Base-by-base conservation (phyloP, 2,329 filamentous ascomycete genomes). In the Stemphylium vesicarium region DNA sequence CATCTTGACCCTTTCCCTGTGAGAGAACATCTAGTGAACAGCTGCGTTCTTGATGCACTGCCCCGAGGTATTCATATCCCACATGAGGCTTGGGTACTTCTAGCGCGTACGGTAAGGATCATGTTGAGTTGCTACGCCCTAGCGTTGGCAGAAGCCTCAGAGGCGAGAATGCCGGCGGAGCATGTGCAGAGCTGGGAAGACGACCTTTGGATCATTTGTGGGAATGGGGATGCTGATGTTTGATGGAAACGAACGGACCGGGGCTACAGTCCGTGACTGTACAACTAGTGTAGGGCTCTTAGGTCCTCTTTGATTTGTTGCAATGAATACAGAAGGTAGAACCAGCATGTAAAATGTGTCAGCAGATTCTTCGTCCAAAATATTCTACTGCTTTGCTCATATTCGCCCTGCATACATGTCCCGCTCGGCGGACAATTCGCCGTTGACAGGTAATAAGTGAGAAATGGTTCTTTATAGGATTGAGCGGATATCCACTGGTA, bases 51-150 rank as follows among this genome's bases (percentile, higher is more conserved):
- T 16, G 40, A 31, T 26, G 52, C 43, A n/a, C 5, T 60, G 11
- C 55, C 52, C 4, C 15, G 16, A 8, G 52, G 33, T 9, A 39
- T 59, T 12, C 15, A 36, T 4, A n/a, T 38, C 26, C 22, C 22
- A 6, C 13, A 35, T 10, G 8, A 18, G 4, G 39, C 50, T 6
- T 50, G 37, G 53, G 33, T 22, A 2, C n/a, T 46, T 20, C 15
- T 43, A 13, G 29, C 16, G 9, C 26, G 29, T 18, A 44, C 38
- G 26, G n/a, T 9, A 8, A 47, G 43, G 12, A 22, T 2, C 13
- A 55, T 56, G 52, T 15, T 52, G 31, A 16, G 15, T 12, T 47
- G 26, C 31, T 35, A 54, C 4, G 4, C 13, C 7, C 10, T 20
- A 9, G 47, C 43, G 5, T 43, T 32, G 37, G 39, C 42, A 26